Base-by-base conservation (phyloP, 306 rosid species). In the Rosa multiflora region DNA sequence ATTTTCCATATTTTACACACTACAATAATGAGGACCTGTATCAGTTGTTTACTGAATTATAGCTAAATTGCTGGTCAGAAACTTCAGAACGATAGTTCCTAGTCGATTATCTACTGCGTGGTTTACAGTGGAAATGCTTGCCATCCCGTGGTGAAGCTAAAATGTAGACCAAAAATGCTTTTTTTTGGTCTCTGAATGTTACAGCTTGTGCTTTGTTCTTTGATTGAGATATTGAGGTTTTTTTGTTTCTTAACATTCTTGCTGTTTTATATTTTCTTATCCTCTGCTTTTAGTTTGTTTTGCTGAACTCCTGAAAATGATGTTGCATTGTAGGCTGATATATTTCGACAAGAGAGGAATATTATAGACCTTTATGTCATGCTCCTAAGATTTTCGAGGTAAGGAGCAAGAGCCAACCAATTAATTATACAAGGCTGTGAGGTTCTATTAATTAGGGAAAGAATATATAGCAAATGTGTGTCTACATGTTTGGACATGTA, bases 301-400 rank as follows among this genome's bases (percentile, higher is more conserved):
- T 66, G 74, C 56, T 72, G 12, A 63, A 73, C 70, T 81, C 35
- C 69, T 48, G 20, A 72, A 76, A 55, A 80, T 44, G 5, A 82
- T 78, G 59, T 84, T 76, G 23, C 43, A 51, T 92, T 86, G 79
- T 86, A 95, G 99, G 99, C 97, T 72, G 90, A 89, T 84, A 92
- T 92, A 85, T 95, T 95, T 86, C 97, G 98, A 39, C 80, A 82
- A 9, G 99, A 95, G 91, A 91, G 78, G 85, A 95, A 91, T 87
- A 84, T 88, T 67, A 85, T 95, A 69, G 98, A 95, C 85, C 91
- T 95, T 61, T 95, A 95, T 76, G 89, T 91, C 66, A 92, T 95
- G 98, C 97, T 95, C 73, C 88, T 95, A 78, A 86, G 99, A 77
- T 95, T 86, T 87, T 95, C 99, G 72, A 90, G 99, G 99, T 95